Base-by-base conservation (phyloP, 257 asterid genomes). In the Pogostemon cablin region DNA sequence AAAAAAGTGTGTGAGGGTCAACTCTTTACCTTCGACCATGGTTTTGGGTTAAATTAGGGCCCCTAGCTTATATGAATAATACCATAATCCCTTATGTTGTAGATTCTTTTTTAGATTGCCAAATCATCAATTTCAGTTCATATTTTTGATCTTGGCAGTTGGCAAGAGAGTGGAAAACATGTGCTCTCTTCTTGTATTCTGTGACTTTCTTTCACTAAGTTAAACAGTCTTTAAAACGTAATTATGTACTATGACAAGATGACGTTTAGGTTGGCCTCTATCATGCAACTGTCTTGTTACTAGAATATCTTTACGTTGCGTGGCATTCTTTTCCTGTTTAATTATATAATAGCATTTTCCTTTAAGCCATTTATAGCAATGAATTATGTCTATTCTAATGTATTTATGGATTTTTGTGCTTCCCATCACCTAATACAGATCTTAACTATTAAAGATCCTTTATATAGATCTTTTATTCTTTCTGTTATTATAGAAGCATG, bases 401-500 rank as follows among this genome's bases (percentile, higher is more conserved):
- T 12, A 65, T 65, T 46, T 34, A 72, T 48, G 57, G 44, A 38
- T 39, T 61, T 56, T 15, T 57, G 64, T 25, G 32, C 32, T 25
- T 25, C 32, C 32, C 32, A 25, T 25, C 32, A 25, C 32, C 32
- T 25, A 25, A 25, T 25, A 25, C 32, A 25, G 32, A 25, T 25
- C 32, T 25, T 56, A 47, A 40, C 52, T 38, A 20, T 7, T 56
- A 40, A 44, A 8, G n/a, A 72, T 62, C 69, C 50, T 55, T 46
- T 50, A 37, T 8, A 6, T 15, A 49, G 10, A 53, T 57, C 43
- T 6, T 12, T 35, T 32, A 15, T 65, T 52, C 61, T 67, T 62
- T 62, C 50, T 47, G 71, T 58, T 56, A 69, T 38, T 57, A 48
- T 40, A 72, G 53, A 64, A 56, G 63, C 43, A 3, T 20, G 46